Base-by-base conservation (phyloP, 257 asterid genomes). In the Anisodus tanguticus region DNA sequence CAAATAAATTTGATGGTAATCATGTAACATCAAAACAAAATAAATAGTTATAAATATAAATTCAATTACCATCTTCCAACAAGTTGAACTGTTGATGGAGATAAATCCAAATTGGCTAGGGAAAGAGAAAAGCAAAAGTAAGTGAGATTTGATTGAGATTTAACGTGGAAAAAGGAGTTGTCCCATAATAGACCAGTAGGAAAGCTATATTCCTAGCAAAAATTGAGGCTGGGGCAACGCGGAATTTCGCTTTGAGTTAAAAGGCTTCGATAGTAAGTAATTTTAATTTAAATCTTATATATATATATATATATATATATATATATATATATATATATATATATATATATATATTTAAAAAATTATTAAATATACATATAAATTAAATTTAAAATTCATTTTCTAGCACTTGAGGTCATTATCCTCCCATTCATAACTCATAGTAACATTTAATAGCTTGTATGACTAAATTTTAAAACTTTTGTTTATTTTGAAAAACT, bases 121-220 rank as follows among this genome's bases (percentile, higher is more conserved):
- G 15, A 9, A 83, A 55, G 72, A n/a, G 76, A 66, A 85, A 64
- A 39, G 9, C 43, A 15, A 58, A 78, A 35, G 7, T 22, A 63
- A 54, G 58, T 45, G 80, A 63, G 83, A 58, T 55, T 51, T 59
- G 26, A 79, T 10, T 45, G 80, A 63, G 83, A 58, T 55, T 51
- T 59, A 41, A 79, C 15, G 83, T 59, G 71, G 53, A 13, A 81
- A 53, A 63, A 45, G 54, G 69, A 82, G 77, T 51, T n/a, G 17
- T 86, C 39, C 64, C 84, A 22, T 22, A 45, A 26, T 49, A 76
- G 74, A 77, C 57, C 41, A 60, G 45, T 72, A 35, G 82, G 57
- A 74, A 80, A 71, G 72, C 80, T 70, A 37, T 63, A 62, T 69
- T 60, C 83, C 72, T 53, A 62, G 71, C 15, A 84, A 79, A 71